Evolutionary conservation across 768 basidiomycete genomes (phyloP), one percentile per base, ranked within the genome.

Genomic region (Kwoniella heveanensis): DNA sequence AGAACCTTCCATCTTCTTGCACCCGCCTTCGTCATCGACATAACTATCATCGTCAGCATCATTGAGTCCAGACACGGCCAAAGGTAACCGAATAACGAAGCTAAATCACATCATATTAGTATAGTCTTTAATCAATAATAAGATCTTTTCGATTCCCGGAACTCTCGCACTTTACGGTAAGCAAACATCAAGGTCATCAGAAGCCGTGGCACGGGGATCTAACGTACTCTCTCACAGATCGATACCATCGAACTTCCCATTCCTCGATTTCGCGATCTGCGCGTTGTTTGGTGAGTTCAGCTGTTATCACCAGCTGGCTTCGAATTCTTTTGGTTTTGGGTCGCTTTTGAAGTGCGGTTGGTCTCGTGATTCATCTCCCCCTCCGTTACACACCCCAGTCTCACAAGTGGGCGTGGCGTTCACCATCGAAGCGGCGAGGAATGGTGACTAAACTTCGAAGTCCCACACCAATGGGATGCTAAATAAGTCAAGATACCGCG

Each of bases 301-400:
- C 32, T 32, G 8, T 19, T 8, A 9, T 44, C 19, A n/a, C n/a
- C n/a, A n/a, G n/a, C 39, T 44, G 15, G 8, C 39, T 9, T 44
- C 17, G 39, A 36, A 44, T 32, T 13, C 32, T 5, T 32, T 32
- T 32, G 32, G 7, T 13, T 32, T 32, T n/a, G n/a, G 32, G 5
- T 32, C 32, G 5, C 32, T 13, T 32, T 32, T 32, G 32, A 13
- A 6, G 13, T 44, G 39, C 19, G 39, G 39, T 44, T 44, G 15
- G 39, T 44, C 39, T 44, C 39, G 39, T 44, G 39, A 44, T 44
- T 19, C 17, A 17, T 44, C 15, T 44, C 32, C 13, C 7, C 13
- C 32, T 44, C 39, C 39, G 39, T 44, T 44, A 44, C 39, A 44
- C 39, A 44, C 39, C 39, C 39, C 39, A 44, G 39, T 44, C 39